Evolutionary conservation across 306 rosid species (phyloP).

Genomic region (Vigna reflexopilosa): DNA sequence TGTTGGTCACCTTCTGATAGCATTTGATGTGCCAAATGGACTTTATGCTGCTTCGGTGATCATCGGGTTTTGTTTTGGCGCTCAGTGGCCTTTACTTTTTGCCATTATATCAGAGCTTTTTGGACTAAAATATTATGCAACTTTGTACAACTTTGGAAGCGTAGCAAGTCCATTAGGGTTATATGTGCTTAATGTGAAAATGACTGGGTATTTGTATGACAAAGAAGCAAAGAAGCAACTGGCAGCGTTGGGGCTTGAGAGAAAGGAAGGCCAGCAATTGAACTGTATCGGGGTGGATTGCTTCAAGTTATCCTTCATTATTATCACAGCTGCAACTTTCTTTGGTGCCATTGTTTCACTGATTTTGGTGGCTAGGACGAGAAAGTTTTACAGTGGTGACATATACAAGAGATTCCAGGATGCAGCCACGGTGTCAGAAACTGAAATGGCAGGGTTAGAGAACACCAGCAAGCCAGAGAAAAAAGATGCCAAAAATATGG

Average conservation of each 20-base stretch:
- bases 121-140: conserved; percentile 81
- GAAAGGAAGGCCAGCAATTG: conserved; percentile 44
- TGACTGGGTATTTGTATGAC: conserved; percentile 59
- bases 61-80: conserved; percentile 84
- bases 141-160: conserved; percentile 78
- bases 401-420: conserved; percentile 52
- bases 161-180: conserved; percentile 74
- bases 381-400: conserved; percentile 53
- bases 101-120: conserved; percentile 82
- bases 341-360: conserved; percentile 53
- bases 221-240: conserved; percentile 52
- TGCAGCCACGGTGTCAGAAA: not conserved
- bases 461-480: not conserved
- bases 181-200: conserved; percentile 52
- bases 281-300: conserved; percentile 52
- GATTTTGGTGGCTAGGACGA: conserved; percentile 62
- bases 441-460: conserved; percentile 31
- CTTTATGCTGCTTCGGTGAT: conserved; percentile 66
- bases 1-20: conserved; percentile 61
- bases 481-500: conserved; percentile 3
- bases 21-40: conserved; percentile 54
- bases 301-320: conserved; percentile 53
- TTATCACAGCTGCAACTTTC: conserved; percentile 54
- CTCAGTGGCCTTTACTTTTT: conserved; percentile 84
- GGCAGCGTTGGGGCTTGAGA: conserved; percentile 31